A percentile compares a stretch with the other conserved stretches of the same genome.
phyloP scores from a whole-genome alignment of 108 stramenopile species.

The Cyclotella baltica region DNA sequence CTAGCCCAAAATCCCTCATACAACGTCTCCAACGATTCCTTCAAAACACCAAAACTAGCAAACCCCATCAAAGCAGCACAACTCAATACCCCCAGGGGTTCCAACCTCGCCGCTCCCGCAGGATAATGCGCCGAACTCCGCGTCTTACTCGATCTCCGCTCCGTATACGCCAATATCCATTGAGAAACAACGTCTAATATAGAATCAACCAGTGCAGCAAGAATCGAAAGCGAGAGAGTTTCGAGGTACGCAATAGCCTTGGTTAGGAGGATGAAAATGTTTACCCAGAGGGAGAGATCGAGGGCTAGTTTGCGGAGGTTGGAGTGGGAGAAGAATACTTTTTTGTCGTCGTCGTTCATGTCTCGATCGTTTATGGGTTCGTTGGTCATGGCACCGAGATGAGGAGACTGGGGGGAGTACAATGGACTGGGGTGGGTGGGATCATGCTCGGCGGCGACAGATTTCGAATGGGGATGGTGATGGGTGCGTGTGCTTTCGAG shows the following conservation, averaged over 20 bases:
- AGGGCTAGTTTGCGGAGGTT: slow-evolving; percentile 73
- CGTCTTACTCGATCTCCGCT: slow-evolving; percentile 72
- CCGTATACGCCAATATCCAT: slow-evolving; percentile 83
- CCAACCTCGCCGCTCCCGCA: slow-evolving; percentile 89
- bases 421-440: background rate
- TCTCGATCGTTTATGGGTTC: background rate
- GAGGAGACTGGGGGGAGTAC: background rate
- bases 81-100: slow-evolving; percentile 93
- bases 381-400: background rate
- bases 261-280: slow-evolving; percentile 80
- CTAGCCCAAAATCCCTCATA: slow-evolving; percentile 43
- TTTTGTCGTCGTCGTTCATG: background rate
- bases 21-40: slow-evolving; percentile 63
- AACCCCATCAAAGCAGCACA: slow-evolving; percentile 96
- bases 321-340: slow-evolving; percentile 32
- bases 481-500: slow-evolving; percentile 16
- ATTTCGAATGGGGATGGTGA: slow-evolving; percentile 6
- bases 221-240: slow-evolving; percentile 83
- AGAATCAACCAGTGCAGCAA: slow-evolving; percentile 90
- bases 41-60: slow-evolving; percentile 90
- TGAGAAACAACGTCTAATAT: slow-evolving; percentile 93
- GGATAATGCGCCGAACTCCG: slow-evolving; percentile 89
- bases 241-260: slow-evolving; percentile 83
- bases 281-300: slow-evolving; percentile 80
- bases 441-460: background rate